Conservation (phyloP, 148 eudicot species). For the Talinum fruticosum region DNA sequence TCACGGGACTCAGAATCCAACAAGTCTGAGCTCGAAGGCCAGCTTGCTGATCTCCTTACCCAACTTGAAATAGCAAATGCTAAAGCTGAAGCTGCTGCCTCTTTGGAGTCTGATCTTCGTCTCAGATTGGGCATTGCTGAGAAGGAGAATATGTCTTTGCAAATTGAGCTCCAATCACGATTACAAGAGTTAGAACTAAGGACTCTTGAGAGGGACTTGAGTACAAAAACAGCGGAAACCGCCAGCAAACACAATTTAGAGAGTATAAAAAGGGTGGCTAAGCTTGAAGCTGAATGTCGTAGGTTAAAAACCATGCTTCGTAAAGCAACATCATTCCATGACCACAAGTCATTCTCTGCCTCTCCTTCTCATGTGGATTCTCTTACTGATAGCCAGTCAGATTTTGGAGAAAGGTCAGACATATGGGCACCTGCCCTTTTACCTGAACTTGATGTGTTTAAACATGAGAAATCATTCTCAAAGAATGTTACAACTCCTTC, state of each 20-base stretch:
- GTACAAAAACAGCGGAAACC: conserved; percentile 73
- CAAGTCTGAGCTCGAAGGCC: conserved; percentile 49
- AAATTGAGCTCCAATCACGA: conserved; percentile 40
- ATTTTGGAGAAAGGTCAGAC: not conserved
- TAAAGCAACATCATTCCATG: conserved; percentile 40
- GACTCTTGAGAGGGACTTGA: conserved; percentile 74
- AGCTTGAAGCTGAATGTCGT: conserved; percentile 75
- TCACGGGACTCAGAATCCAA: conserved; percentile 42
- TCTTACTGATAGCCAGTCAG: not conserved
- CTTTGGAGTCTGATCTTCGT: conserved; percentile 32
- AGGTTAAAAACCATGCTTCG: conserved; percentile 45
- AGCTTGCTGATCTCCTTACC: conserved; percentile 43
- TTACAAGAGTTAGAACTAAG: conserved; percentile 45
- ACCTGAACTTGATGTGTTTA: conserved; percentile 10
- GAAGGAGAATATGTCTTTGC: conserved; percentile 51
- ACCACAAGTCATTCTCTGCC: conserved; percentile 27
- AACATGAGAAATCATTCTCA: conserved; percentile 17
- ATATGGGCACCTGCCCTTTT: not conserved
- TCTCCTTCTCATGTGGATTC: conserved; percentile 1
- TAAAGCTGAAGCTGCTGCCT: conserved; percentile 29
- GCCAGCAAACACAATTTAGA: conserved; percentile 79
- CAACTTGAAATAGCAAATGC: conserved; percentile 50
- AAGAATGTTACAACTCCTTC: conserved; percentile 23
- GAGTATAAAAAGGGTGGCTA: conserved; percentile 62
- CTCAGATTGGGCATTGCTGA: conserved; percentile 36